Base-by-base conservation (phyloP, 768 basidiomycete species). In the Melanogaster broomeanus region DNA sequence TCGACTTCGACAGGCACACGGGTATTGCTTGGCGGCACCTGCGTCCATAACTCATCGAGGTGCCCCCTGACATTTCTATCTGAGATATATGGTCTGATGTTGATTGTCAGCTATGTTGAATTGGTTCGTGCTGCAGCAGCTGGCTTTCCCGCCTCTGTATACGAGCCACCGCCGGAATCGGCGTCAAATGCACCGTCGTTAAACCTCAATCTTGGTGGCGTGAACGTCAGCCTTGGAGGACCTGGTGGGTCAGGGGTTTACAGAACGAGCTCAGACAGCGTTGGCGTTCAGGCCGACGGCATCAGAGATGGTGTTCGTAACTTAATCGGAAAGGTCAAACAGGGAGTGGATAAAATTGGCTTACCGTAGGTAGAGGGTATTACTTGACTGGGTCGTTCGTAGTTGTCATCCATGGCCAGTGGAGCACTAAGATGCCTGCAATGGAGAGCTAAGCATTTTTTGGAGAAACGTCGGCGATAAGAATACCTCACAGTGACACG, bases 181-280 rank as follows among this genome's bases (percentile, higher is more conserved):
- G 80, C 82, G 3, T 77, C 81, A 28, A 87, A 74, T 50, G 83
- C 86, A 18, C 90, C 93, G 1, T 80, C 86, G n/a, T 72, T 97
- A 54, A 97, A 94, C 64, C 76, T 98, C 22, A 93, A 94, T 62
- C 82, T 98, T 22, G 95, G 93, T 10, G 89, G 90, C 0, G 91
- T 97, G 52, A 94, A 94, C 64, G 84, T 97, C 38, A 93, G 87
- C 57, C 79, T 97, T n/a, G 93, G 93, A n/a, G 93, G 94, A 11
- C 72, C 88, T 15, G 82, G 78, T 31, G 88, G 88, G 8, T 83
- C 87, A 2, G 93, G 94, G 3, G 82, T 97, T 19, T 97, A 94
- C 70, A 76, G 95, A 60, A 83, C 89, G 27, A 84, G 82, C 60
- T 84, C 83, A 2, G 89, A 92, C 58, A 78, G 77, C 41, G 80